Evolutionary conservation across 1,284 basidiomycete genomes (phyloP).

Genomic region (Irpex sp.): DNA sequence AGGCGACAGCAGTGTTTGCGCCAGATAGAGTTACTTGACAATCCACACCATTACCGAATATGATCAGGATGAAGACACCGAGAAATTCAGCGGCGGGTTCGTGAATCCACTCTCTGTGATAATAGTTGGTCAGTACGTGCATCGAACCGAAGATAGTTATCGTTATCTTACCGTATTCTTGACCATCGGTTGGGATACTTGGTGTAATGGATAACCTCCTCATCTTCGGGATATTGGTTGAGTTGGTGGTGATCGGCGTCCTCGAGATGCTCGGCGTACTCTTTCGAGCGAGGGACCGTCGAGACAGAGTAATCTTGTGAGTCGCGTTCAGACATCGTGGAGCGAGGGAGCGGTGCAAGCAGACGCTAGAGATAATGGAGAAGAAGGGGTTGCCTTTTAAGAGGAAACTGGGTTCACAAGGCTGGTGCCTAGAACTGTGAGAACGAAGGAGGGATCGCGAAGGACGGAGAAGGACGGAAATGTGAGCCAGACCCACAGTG

Average conservation of each 20-base stretch:
- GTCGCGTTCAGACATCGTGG: background rate
- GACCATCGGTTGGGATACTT: constrained; percentile 54
- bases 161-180: constrained; percentile 14
- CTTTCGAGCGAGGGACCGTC: constrained; percentile 5
- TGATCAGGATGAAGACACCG: constrained; percentile 61
- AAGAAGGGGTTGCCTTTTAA: background rate
- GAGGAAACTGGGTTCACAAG: background rate
- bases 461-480: background rate
- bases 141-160: background rate
- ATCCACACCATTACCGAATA: constrained; percentile 62
- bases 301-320: background rate
- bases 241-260: background rate
- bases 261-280: constrained; percentile 11
- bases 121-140: background rate
- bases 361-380: background rate
- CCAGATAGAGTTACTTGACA: constrained; percentile 60
- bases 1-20: constrained; percentile 41
- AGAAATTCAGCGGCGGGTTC: constrained; percentile 70
- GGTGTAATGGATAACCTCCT: constrained; percentile 21
- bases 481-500: background rate
- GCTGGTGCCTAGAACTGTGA: background rate
- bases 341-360: background rate
- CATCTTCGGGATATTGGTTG: constrained; percentile 9
- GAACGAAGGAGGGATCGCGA: background rate
- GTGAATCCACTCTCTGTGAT: constrained; percentile 39